Conservation (phyloP, 768 basidiomycete species). For the Tylopilus intermedius region DNA sequence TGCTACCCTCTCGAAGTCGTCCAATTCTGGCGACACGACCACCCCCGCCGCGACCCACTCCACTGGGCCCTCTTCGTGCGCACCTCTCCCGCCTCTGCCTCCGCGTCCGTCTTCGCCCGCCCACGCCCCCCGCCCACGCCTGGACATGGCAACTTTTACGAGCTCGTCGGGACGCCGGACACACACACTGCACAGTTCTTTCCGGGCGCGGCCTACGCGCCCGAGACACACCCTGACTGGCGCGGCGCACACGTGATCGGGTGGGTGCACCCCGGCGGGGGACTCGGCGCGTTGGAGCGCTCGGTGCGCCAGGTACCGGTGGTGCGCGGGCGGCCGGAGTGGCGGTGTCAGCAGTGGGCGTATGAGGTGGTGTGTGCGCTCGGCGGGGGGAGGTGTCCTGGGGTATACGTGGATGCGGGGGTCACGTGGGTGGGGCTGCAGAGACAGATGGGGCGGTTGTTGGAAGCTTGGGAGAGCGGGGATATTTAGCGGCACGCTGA, state of each 20-base stretch:
- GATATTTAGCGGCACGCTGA: constrained; percentile 16
- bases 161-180: constrained; percentile 23
- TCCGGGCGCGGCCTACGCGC: constrained; percentile 2
- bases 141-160: constrained; percentile 23
- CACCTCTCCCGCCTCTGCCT: constrained; percentile 2
- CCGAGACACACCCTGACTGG: constrained; percentile 17
- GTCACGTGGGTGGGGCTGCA: constrained; percentile 17
- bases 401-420: constrained; percentile 8
- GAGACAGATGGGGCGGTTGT: constrained; percentile 20
- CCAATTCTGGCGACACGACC: constrained; percentile 28
- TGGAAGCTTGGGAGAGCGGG: constrained; percentile 30
- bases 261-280: constrained; percentile 9
- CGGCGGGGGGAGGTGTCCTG: neutral
- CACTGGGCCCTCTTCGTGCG: constrained; percentile 32
- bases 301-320: constrained; percentile 13
- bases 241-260: constrained; percentile 25
- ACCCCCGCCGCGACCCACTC: constrained; percentile 7
- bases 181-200: constrained; percentile 21
- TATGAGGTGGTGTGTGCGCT: constrained; percentile 17
- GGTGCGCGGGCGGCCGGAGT: constrained; percentile 16
- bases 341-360: constrained; percentile 29
- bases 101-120: constrained; percentile 14
- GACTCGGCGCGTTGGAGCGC: constrained; percentile 14
- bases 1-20: constrained; percentile 23
- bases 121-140: constrained; percentile 15